These are phyloP conservation scores for Saccharomycopsis sp. DNA, from an alignment of 805 yeast species.

Conservation along the genomic window DNA sequence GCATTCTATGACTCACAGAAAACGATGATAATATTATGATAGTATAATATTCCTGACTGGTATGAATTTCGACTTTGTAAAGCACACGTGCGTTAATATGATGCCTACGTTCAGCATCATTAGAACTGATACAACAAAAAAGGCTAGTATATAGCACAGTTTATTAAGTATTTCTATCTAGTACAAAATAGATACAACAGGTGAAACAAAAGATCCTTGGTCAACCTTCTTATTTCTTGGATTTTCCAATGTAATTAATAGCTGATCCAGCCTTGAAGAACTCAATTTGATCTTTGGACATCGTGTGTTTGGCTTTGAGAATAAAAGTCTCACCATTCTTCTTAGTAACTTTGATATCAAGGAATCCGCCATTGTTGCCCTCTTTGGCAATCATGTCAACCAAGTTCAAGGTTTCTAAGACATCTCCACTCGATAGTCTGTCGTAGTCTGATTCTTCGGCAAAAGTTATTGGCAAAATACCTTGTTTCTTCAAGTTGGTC, in stretches of 20 bases:
- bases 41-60: too few species aligned
- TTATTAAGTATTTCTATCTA: too few species aligned
- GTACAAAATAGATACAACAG: background rate
- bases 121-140: too few species aligned
- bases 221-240: background rate
- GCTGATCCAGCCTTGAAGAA: conserved; percentile 98
- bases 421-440: conserved; percentile 67
- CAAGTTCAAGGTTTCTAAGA: conserved; percentile 66
- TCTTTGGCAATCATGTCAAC: conserved; percentile 68
- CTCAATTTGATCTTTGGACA: conserved; percentile 93
- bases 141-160: too few species aligned
- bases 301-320: conserved; percentile 82
- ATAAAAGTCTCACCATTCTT: conserved; percentile 61
- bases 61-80: too few species aligned
- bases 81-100: too few species aligned
- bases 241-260: conserved; percentile 72
- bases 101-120: too few species aligned
- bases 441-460: conserved; percentile 89
- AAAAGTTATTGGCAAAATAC: conserved; percentile 91
- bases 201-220: too few species aligned
- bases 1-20: too few species aligned
- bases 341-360: conserved; percentile 69
- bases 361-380: conserved; percentile 83
- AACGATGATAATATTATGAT: too few species aligned
- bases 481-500: conserved; percentile 96